Evolutionary conservation across 2,329 filamentous ascomycete genomes (phyloP), one percentile per base, ranked within the genome.

Genomic region (Sclerotinia glacialis): DNA sequence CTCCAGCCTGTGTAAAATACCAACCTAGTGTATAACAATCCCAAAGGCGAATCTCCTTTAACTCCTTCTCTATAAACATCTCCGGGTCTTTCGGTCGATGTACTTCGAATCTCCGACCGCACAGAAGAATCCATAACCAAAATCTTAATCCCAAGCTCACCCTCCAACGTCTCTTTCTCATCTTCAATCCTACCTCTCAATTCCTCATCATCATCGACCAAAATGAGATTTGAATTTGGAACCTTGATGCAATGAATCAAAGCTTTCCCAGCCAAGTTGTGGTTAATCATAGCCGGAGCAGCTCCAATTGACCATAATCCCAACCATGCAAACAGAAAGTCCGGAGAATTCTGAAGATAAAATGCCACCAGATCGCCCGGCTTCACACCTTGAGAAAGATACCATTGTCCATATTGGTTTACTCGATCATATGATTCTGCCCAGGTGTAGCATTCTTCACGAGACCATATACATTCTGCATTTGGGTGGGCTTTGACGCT

Each of bases 221-320:
- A 74, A 4, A 90, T 73, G 47, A 89, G 68, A 52, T 78, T 81
- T 3, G 85, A 80, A 5, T 81, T 81, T 59, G 83, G 85, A 63
- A 89, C 81, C 68, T 80, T 81, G 46, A 91, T 74, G 64, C 87
- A 91, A 76, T 91, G 88, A 55, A 90, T 72, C 69, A 92, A 76
- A 1, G 87, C 84, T 69, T 87, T 83, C 0, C 84, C 86, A 9
- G 83, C 80, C 9, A 92, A 78, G 73, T 91, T 88, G 74, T 88
- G 86, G 75, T 92, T 92, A 75, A 92, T 88, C 77, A 89, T 83
- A 0, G 89, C 88, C 0, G 89, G 89, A 0, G 86, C 87, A 18
- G 86, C 86, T 4, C 89, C 89, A 65, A 91, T 84, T 12, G 85
- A 83, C 81, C 85, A 84, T 3, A 88, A 78, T 0, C 84, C 89